Conservation (phyloP, 208 protist species). For the Naegleria lovaniensis region DNA sequence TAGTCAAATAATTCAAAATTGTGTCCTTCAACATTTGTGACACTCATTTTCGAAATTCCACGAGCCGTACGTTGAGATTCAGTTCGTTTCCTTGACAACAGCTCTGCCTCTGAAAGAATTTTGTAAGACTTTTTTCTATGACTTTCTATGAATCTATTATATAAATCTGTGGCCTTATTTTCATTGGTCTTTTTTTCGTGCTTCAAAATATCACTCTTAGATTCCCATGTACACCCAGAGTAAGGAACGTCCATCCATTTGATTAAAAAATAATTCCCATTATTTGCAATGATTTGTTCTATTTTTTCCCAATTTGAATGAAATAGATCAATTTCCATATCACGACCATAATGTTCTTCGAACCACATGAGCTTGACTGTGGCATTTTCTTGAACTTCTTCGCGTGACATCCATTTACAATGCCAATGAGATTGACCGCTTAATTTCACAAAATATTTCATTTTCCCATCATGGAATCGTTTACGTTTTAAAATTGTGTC, state of each 20-base stretch:
- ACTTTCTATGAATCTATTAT: neutral
- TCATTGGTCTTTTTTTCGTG: neutral
- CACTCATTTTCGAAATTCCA: neutral
- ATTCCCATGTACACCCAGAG: neutral
- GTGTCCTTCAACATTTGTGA: neutral
- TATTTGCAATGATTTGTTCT: neutral
- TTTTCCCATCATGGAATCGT: neutral
- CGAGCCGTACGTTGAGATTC: neutral
- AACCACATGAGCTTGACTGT: neutral
- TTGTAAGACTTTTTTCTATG: neutral
- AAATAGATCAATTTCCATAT: neutral
- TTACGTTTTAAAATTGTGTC: neutral
- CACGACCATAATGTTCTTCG: neutral
- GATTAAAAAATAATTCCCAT: neutral
- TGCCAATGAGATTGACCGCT: neutral
- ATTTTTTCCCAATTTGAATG: neutral
- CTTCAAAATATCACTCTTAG: neutral
- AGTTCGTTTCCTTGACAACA: neutral
- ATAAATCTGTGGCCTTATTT: no score
- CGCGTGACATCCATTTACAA: neutral
- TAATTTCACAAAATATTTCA: neutral
- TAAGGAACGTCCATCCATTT: neutral
- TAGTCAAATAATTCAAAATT: slow-evolving; percentile 53
- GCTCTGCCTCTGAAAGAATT: neutral
- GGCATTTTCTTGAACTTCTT: neutral